Percentiles rank a stretch among this genome's conserved stretches.
Conservation (phyloP, 148 eudicot genomes). For the Heliamphora exappendiculata region DNA sequence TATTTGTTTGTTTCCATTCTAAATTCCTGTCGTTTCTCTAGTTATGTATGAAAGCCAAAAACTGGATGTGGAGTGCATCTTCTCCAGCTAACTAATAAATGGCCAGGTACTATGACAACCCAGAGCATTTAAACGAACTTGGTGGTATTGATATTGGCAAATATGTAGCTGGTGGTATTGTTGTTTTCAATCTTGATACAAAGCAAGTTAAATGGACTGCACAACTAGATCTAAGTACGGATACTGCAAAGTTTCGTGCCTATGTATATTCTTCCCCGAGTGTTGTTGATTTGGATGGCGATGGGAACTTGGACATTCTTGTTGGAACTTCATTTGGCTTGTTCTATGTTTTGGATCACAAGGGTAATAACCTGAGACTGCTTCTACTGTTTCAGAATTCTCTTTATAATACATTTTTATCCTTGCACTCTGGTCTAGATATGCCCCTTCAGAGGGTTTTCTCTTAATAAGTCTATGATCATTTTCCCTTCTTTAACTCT, state of each 20-base stretch:
- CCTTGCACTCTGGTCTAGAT: background rate
- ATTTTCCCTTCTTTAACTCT: background rate
- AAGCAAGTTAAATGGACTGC: constrained; percentile 92
- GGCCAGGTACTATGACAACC: constrained; percentile 93
- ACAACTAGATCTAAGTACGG: constrained; percentile 75
- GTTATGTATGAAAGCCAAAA: background rate
- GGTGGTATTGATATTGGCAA: constrained; percentile 89
- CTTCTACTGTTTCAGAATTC: background rate
- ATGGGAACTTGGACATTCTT: constrained; percentile 90
- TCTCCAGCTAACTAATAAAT: constrained; percentile 16
- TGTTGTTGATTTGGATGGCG: constrained; percentile 89
- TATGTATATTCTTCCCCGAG: constrained; percentile 85
- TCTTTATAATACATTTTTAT: background rate
- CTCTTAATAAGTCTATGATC: background rate
- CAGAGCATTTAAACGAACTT: constrained; percentile 86
- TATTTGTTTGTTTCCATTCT: background rate
- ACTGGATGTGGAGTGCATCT: background rate
- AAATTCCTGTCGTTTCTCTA: background rate
- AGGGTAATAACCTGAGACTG: constrained; percentile 44
- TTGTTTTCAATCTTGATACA: constrained; percentile 92
- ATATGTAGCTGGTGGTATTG: constrained; percentile 91
- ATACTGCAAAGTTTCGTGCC: constrained; percentile 76
- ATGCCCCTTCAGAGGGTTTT: background rate
- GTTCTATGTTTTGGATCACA: constrained; percentile 89
- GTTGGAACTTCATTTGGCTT: constrained; percentile 94